phyloP scores from a whole-genome alignment of 352 stramenopile genomes.

The Phytophthora colocasiae region DNA sequence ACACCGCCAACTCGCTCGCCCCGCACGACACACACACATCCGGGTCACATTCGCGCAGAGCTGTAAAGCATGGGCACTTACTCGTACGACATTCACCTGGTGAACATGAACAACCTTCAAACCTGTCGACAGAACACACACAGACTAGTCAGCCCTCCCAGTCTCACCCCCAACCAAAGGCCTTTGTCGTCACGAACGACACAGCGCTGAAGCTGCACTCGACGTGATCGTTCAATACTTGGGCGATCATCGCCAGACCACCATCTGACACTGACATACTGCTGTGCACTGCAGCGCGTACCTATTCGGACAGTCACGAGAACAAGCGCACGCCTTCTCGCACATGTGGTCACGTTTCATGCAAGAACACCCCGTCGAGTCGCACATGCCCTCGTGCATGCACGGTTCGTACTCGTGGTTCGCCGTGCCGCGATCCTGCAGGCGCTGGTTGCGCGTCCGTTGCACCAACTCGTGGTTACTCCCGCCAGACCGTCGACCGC shows the following conservation, averaged over 20 bases:
- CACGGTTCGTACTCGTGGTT: slow-evolving; percentile 83
- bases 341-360: slow-evolving; percentile 61
- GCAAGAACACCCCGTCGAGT: slow-evolving; percentile 64
- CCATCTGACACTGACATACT: too few relatives aligned
- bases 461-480: slow-evolving; percentile 69
- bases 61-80: slow-evolving; percentile 58
- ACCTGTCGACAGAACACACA: slow-evolving; percentile 28
- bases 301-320: slow-evolving; percentile 53
- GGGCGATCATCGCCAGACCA: too few relatives aligned
- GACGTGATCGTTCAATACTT: too few relatives aligned
- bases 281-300: slow-evolving; percentile 12
- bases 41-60: slow-evolving; percentile 64
- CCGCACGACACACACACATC: slow-evolving; percentile 60
- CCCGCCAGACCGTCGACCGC: slow-evolving; percentile 37
- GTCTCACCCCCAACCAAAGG: background rate
- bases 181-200: background rate
- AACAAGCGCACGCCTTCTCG: slow-evolving; percentile 53
- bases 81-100: slow-evolving; percentile 54
- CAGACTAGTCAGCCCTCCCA: slow-evolving; percentile 7
- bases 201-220: background rate
- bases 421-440: slow-evolving; percentile 58
- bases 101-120: slow-evolving; percentile 59
- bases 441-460: slow-evolving; percentile 61
- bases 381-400: slow-evolving; percentile 69
- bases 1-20: slow-evolving; percentile 43